These are phyloP conservation scores for Pecoramyces ruminantium DNA, from an alignment of 192 early-diverging fungal genomes.

Conservation along the genomic window DNA sequence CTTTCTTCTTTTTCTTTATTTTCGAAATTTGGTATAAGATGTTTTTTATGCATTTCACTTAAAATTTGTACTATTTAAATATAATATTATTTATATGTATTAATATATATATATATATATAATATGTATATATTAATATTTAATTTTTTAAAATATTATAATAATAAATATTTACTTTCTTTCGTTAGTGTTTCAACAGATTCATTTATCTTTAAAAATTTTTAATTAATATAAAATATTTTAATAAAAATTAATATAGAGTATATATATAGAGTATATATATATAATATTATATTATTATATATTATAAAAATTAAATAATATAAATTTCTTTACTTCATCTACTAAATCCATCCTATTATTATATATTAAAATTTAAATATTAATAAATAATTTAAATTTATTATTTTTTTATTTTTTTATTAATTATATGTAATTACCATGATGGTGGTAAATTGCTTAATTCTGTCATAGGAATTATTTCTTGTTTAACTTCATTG, in stretches of 20 bases:
- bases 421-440: background rate
- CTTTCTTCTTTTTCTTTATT: slow-evolving; percentile 59
- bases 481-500: background rate
- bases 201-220: background rate
- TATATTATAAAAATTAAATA: too few relatives aligned
- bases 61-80: background rate
- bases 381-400: too few relatives aligned
- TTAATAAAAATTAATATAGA: background rate
- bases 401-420: too few relatives aligned
- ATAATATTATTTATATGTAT: background rate
- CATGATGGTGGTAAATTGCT: background rate
- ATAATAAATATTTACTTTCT: background rate
- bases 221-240: background rate
- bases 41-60: slow-evolving; percentile 57
- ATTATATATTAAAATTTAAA: background rate
- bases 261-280: background rate
- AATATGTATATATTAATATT: too few relatives aligned
- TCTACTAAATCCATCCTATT: background rate
- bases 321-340: too few relatives aligned
- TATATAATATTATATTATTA: background rate
- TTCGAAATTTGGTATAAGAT: slow-evolving; percentile 85
- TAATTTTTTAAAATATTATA: too few relatives aligned
- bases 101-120: too few relatives aligned
- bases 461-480: background rate
- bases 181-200: background rate